Evolutionary conservation across 352 stramenopile genomes (phyloP), one percentile per base, ranked within the genome.

Genomic region (Phytophthora ramorum): DNA sequence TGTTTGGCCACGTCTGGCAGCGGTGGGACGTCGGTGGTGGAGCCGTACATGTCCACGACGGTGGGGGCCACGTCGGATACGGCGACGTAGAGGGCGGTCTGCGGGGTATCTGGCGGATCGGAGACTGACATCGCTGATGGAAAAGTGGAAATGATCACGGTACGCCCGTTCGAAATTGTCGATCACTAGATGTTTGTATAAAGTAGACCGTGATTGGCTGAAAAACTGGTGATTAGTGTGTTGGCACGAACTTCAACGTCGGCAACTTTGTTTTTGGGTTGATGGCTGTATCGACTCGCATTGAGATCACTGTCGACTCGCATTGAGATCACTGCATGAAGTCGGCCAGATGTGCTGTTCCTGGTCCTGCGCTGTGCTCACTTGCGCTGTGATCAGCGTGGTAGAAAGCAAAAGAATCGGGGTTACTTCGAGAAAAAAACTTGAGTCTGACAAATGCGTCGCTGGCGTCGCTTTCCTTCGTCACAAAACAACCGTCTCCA

Each of bases 1-100:
- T 92, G 81, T 48, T 74, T 67, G 28, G 63, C 50, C 22, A 88
- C 81, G 48, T 90, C 81, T 3, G 78, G 81, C 10, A 85, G 66
- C 20, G 69, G 32, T 8, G 63, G 46, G 14, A 38, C 32, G 14
- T 58, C 34, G 4, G 44, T 41, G 10, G 24, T 57, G 1, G 54
- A 56, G 38, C 60, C 60, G 52, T 48, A 63, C 49, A 67, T 61
- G 24, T 61, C 40, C n/a, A 14, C 20, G 28, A 47, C 19, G 16
- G 34, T 44, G 17, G 35, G 24, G 17, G 28, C 20, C 13, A 34
- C 37, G 55, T 71, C 63, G 9, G 49, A 13, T 16, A 62, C 40
- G 2, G 41, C 20, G 12, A 71, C 16, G 48, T 66, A 71, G 19
- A 7, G 47, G 8, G 35, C 6, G 35, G 37, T 58, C 45, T 62